phyloP scores from a whole-genome alignment of 257 asterid genomes.

The Solanum infundibuliforme region DNA sequence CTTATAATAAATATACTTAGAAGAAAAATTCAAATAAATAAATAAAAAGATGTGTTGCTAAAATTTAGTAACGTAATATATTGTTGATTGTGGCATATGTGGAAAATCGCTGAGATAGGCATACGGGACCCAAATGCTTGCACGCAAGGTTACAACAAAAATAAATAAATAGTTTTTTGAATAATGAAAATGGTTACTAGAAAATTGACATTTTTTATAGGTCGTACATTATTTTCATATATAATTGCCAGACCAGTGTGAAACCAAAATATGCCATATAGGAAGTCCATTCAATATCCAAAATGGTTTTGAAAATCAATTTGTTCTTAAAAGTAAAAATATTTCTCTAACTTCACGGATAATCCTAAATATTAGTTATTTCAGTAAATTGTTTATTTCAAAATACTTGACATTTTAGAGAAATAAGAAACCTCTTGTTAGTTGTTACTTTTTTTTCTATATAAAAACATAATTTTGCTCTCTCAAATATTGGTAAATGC shows the following conservation, averaged over 20 bases:
- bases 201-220: neutral
- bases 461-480: neutral
- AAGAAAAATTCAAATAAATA: neutral
- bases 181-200: neutral
- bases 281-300: neutral
- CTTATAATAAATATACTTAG: neutral
- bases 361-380: neutral
- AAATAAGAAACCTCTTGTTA: neutral
- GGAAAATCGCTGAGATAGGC: constrained; percentile 1
- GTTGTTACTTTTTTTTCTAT: neutral
- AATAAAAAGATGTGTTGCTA: neutral
- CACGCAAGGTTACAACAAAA: constrained; percentile 3
- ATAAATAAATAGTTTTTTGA: neutral
- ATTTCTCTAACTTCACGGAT: neutral
- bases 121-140: neutral
- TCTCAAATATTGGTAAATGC: neutral
- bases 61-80: neutral
- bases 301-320: neutral
- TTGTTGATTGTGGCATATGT: neutral
- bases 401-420: neutral
- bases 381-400: too few species aligned
- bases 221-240: neutral
- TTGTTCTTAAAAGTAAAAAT: neutral
- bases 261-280: constrained; percentile 21
- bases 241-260: constrained; percentile 15